Base-by-base conservation (phyloP, 2,329 filamentous ascomycete genomes). In the Cryphonectria japonica region DNA sequence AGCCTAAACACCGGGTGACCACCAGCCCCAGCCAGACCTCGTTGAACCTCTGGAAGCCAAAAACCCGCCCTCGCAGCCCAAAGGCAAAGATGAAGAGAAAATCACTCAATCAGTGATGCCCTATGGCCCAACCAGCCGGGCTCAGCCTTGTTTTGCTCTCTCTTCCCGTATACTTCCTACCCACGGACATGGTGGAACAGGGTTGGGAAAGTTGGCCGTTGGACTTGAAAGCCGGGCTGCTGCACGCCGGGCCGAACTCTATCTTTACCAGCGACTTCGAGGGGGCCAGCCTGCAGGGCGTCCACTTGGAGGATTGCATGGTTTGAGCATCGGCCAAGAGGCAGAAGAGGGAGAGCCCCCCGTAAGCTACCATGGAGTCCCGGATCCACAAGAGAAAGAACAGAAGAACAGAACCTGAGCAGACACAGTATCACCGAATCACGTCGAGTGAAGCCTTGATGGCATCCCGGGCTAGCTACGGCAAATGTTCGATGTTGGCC, bases 91-190 rank as follows among this genome's bases (percentile, higher is more conserved):
- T 16, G n/a, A 8, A n/a, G 3, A 7, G 8, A 50, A 50, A 3
- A 50, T 9, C 41, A 7, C 22, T n/a, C 46, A 7, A 11, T 50
- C 46, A 50, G 46, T 11, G 46, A 22, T 50, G 46, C 46, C 46
- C 46, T 50, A n/a, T 85, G 81, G 66, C 70, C 70, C 70, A 69
- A 61, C 66, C 67, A 62, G 59, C 70, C 64, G 54, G 67, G 67
- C 64, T 67, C 70, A 69, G 70, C 70, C 70, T 67, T 72, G 64
- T 70, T 59, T 67, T 6, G 54, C 19, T 29, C 3, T 29, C n/a
- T 57, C 52, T 29, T 3, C 19, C 19, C 46, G 22, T 22, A 3
- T 34, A 52, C 46, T n/a, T n/a, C 3, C 8, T 37, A 41, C 59
- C 63, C 67, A 29, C 39, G 41, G 39, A 59, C 67, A 71, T 69